Evolutionary conservation across 306 rosid genomes (phyloP), one percentile per base, ranked within the genome.

Genomic region (Canavalia ensiformis): DNA sequence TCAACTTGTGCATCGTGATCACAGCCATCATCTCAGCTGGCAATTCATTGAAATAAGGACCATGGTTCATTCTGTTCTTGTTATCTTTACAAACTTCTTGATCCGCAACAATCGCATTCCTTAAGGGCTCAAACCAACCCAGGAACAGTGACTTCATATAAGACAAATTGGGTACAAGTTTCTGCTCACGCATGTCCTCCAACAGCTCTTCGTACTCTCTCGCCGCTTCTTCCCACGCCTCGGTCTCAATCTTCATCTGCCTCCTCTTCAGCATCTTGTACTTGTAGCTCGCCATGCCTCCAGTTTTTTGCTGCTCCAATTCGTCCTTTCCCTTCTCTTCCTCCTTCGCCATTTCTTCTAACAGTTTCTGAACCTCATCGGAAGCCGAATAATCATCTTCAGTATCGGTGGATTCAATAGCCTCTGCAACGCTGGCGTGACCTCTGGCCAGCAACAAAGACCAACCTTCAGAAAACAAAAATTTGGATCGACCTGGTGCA

Each of bases 201-300:
- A 93, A 64, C 67, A 95, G 89, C 33, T 95, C 99, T 75, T 88
- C 88, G 79, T 95, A 95, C 87, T 93, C 99, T 54, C 72, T 86
- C 0, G 98, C 98, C 1, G 99, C 99, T 5, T 87, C 87, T 49
- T 93, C 92, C 99, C 99, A 95, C 4, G 99, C 98, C 88, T 93
- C 96, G 0, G 99, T 95, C 91, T 95, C 99, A 44, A 81, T 29
- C 66, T 93, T 86, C 47, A 95, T 46, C 90, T 95, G 99, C 79
- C 97, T 88, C 81, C 62, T 87, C 73, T 90, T 66, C 3, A 93
- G 94, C 75, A 80, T 13, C 30, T 76, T 80, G 54, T 89, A 86
- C 84, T 81, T 91, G 25, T 82, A 68, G 5, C 58, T 70, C 28
- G 69, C 84, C 74, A 84, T 65, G 29, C 95, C 90, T 8, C 6